Percentiles rank a stretch among this genome's conserved stretches.
phyloP scores from a whole-genome alignment of 1,284 basidiomycete species.

The Acaromyces ingoldii region DNA sequence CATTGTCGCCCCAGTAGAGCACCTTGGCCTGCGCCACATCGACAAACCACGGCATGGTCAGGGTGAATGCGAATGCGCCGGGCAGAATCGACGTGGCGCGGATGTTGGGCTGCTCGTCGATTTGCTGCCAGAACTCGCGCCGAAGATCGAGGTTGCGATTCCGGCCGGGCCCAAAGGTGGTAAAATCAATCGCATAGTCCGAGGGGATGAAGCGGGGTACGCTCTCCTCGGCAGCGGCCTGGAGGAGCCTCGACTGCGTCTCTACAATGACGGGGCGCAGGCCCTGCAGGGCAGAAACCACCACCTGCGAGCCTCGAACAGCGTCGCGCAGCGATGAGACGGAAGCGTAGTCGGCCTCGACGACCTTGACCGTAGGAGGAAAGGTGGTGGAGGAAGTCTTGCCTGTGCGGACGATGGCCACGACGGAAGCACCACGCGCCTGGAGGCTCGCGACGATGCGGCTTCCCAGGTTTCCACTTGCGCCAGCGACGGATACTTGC shows the following conservation, averaged over 20 bases:
- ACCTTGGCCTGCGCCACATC: neutral
- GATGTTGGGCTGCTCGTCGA: neutral
- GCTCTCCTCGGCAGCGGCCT: neutral
- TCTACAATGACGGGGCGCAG: neutral
- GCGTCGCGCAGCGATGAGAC: neutral
- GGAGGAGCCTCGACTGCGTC: neutral
- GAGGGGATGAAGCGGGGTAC: neutral
- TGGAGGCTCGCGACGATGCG: neutral
- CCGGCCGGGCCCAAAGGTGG: neutral
- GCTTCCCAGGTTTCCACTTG: neutral
- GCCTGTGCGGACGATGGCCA: neutral
- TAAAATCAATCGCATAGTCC: slow-evolving; percentile 1
- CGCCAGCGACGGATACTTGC: neutral
- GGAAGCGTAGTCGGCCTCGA: neutral
- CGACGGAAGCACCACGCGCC: neutral
- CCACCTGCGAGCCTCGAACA: neutral
- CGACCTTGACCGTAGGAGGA: neutral
- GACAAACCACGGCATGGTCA: neutral
- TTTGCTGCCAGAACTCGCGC: neutral
- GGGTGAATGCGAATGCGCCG: neutral
- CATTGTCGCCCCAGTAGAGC: neutral
- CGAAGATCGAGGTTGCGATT: neutral
- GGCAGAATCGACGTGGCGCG: neutral
- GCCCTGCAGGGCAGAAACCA: neutral
- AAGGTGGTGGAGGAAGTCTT: neutral